These are phyloP conservation scores for Globisporangium sylvaticum DNA, from an alignment of 352 stramenopile genomes.

Conservation along the genomic window DNA sequence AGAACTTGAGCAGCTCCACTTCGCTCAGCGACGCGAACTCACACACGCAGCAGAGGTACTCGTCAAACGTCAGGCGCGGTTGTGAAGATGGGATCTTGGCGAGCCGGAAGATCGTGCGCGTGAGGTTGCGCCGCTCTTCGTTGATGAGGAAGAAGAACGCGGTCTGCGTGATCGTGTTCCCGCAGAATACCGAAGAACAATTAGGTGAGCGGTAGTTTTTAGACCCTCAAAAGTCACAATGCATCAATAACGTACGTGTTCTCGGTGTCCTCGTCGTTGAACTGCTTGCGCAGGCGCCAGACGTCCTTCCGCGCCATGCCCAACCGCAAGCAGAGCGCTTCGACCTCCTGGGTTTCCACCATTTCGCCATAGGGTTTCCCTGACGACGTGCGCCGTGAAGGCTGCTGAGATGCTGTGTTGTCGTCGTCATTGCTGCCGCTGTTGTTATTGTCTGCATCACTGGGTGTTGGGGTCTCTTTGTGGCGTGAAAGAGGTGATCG, in stretches of 20 bases:
- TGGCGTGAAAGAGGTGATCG: not conserved
- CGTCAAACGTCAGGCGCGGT: conserved; percentile 46
- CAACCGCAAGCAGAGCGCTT: conserved; percentile 29
- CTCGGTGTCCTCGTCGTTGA: conserved; percentile 34
- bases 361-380: conserved; percentile 15
- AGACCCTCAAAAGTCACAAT: not conserved
- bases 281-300: conserved; percentile 27
- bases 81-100: conserved; percentile 18
- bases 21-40: conserved; percentile 48
- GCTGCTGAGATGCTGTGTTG: not conserved
- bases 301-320: conserved; percentile 33
- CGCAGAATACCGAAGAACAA: conserved; percentile 3
- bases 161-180: conserved; percentile 33
- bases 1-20: conserved; percentile 48
- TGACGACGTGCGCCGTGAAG: conserved; percentile 7
- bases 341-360: conserved; percentile 26
- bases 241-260: conserved; percentile 25
- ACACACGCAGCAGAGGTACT: conserved; percentile 44
- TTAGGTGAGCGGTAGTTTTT: not conserved
- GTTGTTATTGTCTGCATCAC: not conserved
- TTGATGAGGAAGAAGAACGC: conserved; percentile 61
- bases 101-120: conserved; percentile 38
- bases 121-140: conserved; percentile 40
- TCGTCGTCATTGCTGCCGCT: not conserved
- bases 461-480: not conserved